Percentiles rank a stretch among this genome's conserved stretches.
Evolutionary conservation across 1,284 basidiomycete species (phyloP).

Genomic region (Butyriboletus regius): DNA sequence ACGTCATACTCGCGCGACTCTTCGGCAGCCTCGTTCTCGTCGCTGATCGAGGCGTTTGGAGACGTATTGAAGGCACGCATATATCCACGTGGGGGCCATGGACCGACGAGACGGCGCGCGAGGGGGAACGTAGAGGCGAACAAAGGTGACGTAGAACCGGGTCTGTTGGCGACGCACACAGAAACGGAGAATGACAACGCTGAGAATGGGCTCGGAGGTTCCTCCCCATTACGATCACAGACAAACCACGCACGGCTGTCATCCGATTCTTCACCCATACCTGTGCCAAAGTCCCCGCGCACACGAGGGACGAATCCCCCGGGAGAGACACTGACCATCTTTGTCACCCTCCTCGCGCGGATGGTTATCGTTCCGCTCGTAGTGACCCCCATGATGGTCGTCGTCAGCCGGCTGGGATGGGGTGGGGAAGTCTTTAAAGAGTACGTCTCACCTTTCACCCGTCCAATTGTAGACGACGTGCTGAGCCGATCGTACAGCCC

Average conservation of each 20-base stretch:
- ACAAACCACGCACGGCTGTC: neutral
- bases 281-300: neutral
- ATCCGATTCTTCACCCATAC: neutral
- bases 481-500: constrained; percentile 44
- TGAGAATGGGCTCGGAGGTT: neutral
- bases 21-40: constrained; percentile 27
- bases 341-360: constrained; percentile 68
- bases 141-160: constrained; percentile 12
- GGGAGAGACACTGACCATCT: constrained; percentile 76
- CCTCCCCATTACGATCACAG: constrained; percentile 1
- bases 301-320: constrained; percentile 21
- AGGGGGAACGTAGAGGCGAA: neutral
- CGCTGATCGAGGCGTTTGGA: constrained; percentile 38
- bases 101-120: neutral
- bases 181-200: constrained; percentile 5
- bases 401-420: constrained; percentile 46
- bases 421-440: constrained; percentile 54
- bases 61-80: constrained; percentile 35
- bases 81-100: neutral
- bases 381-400: constrained; percentile 64
- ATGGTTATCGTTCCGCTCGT: constrained; percentile 83
- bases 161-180: neutral
- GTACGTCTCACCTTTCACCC: constrained; percentile 41
- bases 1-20: constrained; percentile 12
- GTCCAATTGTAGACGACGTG: constrained; percentile 3